phyloP scores from a whole-genome alignment of 192 early-diverging fungal species.

The Cetraspora pellucida region DNA sequence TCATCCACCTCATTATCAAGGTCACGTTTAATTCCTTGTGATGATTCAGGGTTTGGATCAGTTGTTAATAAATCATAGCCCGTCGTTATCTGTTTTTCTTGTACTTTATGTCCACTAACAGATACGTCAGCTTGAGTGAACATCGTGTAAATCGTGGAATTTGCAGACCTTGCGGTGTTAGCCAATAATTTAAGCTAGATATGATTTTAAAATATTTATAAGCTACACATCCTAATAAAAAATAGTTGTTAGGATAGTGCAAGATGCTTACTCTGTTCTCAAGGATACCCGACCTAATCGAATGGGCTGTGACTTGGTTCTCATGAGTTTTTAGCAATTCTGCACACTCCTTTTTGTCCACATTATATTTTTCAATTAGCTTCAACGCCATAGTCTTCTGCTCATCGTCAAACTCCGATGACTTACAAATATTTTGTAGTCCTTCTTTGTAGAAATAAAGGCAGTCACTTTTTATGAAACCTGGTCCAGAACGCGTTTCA shows the following conservation, averaged over 20 bases:
- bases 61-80: neutral
- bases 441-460: constrained; percentile 22
- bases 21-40: constrained; percentile 18
- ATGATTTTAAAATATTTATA: constrained; percentile 20
- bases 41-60: constrained; percentile 11
- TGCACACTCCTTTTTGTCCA: constrained; percentile 8
- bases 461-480: constrained; percentile 23
- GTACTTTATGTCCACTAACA: constrained; percentile 10
- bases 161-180: constrained; percentile 17
- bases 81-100: constrained; percentile 18
- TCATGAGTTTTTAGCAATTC: constrained; percentile 19
- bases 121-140: constrained; percentile 12
- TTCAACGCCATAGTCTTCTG: constrained; percentile 17
- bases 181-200: constrained; percentile 25
- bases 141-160: neutral
- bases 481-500: constrained; percentile 15
- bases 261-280: constrained; percentile 23
- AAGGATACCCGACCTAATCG: constrained; percentile 23
- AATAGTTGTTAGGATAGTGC: constrained; percentile 12
- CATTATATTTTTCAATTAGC: constrained; percentile 24
- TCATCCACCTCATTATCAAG: neutral
- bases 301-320: constrained; percentile 21
- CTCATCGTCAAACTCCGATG: constrained; percentile 15
- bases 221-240: constrained; percentile 11
- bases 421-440: constrained; percentile 26